These are phyloP conservation scores for Helotiales sp. DNA, from an alignment of 2,329 filamentous ascomycete genomes.

Conservation along the genomic window DNA sequence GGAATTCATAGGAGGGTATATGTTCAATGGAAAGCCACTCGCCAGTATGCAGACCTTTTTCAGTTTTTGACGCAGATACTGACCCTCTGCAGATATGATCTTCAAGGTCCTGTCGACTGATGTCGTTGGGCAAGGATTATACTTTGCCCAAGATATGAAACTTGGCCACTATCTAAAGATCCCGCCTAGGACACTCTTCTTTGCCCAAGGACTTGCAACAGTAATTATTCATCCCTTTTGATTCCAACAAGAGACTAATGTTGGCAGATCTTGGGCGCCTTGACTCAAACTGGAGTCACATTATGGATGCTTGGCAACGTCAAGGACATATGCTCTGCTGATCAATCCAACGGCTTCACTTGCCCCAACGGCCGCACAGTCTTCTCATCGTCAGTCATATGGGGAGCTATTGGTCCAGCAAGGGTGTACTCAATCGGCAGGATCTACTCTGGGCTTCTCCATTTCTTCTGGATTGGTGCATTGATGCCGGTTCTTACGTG, in stretches of 20 bases:
- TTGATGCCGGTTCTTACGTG: constrained; percentile 61
- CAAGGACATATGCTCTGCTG: constrained; percentile 56
- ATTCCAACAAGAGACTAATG: constrained; percentile 29
- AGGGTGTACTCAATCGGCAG: constrained; percentile 63
- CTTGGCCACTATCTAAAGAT: constrained; percentile 55
- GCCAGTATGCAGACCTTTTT: constrained; percentile 41
- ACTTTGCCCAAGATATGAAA: constrained; percentile 50
- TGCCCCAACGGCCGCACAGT: constrained; percentile 51
- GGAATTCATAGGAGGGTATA: constrained; percentile 51
- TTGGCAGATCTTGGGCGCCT: constrained; percentile 54
- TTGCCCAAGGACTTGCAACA: constrained; percentile 51
- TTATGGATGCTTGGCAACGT: constrained; percentile 59
- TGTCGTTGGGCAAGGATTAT: constrained; percentile 45
- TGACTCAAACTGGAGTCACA: constrained; percentile 63
- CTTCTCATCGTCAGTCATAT: constrained; percentile 70
- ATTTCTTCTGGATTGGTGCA: constrained; percentile 70
- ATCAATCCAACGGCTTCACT: constrained; percentile 52
- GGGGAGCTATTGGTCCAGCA: constrained; percentile 70
- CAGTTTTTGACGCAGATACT: constrained; percentile 40
- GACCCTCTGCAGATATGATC: constrained; percentile 72
- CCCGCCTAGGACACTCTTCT: constrained; percentile 67
- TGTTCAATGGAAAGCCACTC: constrained; percentile 57
- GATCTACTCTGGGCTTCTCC: constrained; percentile 64
- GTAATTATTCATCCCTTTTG: constrained; percentile 45
- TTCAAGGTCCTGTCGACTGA: constrained; percentile 61